Percentiles rank a stretch among this genome's conserved stretches.
Conservation (phyloP, 2,329 filamentous ascomycete species). For the Fusarium phyllophilum region DNA sequence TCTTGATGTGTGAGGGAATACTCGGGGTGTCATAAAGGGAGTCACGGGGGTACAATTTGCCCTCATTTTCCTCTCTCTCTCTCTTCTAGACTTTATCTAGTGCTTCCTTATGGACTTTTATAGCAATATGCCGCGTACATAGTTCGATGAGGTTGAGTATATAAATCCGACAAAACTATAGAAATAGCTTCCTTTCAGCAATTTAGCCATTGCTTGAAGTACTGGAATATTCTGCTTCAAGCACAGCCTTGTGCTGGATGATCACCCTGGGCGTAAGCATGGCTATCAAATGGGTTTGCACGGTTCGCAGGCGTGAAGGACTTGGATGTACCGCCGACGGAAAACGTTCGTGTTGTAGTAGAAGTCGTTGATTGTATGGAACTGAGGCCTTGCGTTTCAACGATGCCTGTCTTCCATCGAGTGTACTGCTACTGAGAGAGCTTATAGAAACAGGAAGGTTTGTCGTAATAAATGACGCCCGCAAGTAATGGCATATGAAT, state of each 20-base stretch:
- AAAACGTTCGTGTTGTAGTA: background rate
- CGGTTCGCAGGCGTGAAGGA: background rate
- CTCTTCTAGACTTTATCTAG: too few species aligned
- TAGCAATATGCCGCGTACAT: too few species aligned
- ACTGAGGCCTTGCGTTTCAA: background rate
- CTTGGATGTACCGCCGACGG: background rate
- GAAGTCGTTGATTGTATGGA: background rate
- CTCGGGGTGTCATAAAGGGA: too few species aligned
- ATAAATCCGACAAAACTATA: background rate
- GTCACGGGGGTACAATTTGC: too few species aligned
- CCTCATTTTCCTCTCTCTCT: too few species aligned
- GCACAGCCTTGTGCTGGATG: background rate
- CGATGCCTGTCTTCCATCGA: background rate
- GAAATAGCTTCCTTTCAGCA: accelerated
- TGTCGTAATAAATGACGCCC: background rate
- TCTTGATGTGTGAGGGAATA: too few species aligned
- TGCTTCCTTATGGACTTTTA: too few species aligned
- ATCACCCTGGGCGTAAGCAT: background rate
- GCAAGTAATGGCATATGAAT: background rate
- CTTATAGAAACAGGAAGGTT: background rate
- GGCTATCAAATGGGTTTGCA: background rate
- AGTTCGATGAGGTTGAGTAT: background rate
- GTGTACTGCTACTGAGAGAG: background rate
- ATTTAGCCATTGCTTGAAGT: background rate
- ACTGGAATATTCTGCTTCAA: background rate